Evolutionary conservation across 164 flowering plant genomes (phyloP).

Genomic region (Kalanchoe fedtschenkoi): DNA sequence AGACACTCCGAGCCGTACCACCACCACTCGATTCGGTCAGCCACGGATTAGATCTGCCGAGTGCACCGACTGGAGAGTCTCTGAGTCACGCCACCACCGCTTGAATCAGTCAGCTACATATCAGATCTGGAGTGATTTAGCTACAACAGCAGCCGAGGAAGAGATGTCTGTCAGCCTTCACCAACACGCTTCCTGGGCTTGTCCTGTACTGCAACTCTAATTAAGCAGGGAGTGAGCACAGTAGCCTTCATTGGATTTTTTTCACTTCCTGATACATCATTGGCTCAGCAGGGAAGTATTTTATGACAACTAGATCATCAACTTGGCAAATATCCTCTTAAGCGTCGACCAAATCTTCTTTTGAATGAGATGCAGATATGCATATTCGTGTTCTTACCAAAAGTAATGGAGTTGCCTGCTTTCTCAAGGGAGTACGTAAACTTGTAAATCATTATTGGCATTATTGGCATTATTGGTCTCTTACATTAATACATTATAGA

Average conservation of each 20-base stretch:
- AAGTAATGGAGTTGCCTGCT: slow-evolving; percentile 85
- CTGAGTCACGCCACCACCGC: too few species aligned
- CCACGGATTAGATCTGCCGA: too few species aligned
- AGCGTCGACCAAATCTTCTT: slow-evolving; percentile 72
- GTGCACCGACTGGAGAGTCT: too few species aligned
- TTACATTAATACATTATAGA: too few species aligned
- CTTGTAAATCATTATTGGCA: too few species aligned
- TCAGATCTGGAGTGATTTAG: too few species aligned
- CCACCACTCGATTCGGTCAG: too few species aligned
- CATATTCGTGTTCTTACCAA: slow-evolving; percentile 94
- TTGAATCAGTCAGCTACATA: too few species aligned
- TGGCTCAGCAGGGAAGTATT: slow-evolving; percentile 83
- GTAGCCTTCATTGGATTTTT: neutral
- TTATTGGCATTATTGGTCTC: too few species aligned
- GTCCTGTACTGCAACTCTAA: neutral
- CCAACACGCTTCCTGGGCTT: neutral
- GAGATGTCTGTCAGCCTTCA: neutral
- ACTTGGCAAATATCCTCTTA: slow-evolving; percentile 76
- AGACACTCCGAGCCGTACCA: too few species aligned
- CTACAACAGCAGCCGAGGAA: too few species aligned
- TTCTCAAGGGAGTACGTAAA: too few species aligned
- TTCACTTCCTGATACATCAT: slow-evolving; percentile 39
- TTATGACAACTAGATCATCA: slow-evolving; percentile 81
- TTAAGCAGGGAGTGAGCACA: neutral
- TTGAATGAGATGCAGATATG: slow-evolving; percentile 85